Conservation (phyloP, 345 rosid genomes). For the Citrus glauca region DNA sequence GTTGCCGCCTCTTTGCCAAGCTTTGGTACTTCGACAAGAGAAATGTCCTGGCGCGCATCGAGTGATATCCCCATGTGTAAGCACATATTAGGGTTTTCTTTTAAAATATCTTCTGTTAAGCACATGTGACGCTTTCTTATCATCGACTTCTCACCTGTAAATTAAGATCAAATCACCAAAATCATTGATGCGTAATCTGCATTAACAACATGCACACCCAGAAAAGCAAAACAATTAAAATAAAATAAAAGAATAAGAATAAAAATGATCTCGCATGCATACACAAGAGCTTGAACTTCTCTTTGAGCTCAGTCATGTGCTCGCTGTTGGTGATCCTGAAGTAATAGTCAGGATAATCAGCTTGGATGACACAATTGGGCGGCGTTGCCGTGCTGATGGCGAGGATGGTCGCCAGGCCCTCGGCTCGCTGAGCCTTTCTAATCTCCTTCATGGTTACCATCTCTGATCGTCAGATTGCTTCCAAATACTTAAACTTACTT, state of each 20-base stretch:
- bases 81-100: neutral
- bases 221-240: no score
- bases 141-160: neutral
- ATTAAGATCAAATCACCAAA: neutral
- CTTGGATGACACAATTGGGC: conserved; percentile 35
- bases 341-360: conserved; percentile 38
- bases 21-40: neutral
- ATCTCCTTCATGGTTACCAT: conserved; percentile 43
- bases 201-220: no score
- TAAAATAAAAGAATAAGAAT: no score
- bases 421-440: conserved; percentile 28
- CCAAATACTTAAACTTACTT: no score
- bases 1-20: neutral
- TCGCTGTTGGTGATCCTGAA: conserved; percentile 50
- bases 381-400: conserved; percentile 56
- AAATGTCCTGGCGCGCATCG: neutral
- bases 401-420: conserved; percentile 46
- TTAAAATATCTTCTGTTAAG: neutral
- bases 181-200: neutral
- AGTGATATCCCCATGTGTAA: neutral
- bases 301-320: conserved; percentile 43
- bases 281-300: conserved; percentile 56
- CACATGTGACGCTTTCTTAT: neutral
- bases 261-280: no score
- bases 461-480: neutral